These are phyloP conservation scores for carrot (Daucus carota) DNA, from an alignment of 129 eudicot genomes.

Conservation along the genomic window DNA sequence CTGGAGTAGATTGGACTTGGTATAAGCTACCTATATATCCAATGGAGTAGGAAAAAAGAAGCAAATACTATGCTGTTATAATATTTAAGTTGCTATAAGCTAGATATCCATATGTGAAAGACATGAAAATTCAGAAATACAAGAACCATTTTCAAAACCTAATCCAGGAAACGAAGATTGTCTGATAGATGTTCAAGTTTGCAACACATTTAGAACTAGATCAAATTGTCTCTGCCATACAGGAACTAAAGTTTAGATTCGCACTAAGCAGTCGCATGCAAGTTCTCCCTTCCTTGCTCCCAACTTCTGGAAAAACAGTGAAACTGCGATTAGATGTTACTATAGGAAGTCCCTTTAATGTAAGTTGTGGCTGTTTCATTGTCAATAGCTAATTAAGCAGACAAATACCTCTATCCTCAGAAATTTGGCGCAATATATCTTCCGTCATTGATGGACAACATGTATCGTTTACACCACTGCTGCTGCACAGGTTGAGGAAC, in stretches of 20 bases:
- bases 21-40: neutral
- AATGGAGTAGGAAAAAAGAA: neutral
- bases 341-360: neutral
- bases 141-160: neutral
- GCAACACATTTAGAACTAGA: neutral
- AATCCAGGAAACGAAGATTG: neutral
- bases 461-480: constrained; percentile 63
- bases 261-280: neutral
- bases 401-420: constrained; percentile 24
- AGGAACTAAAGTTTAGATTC: neutral
- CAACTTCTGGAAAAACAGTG: neutral
- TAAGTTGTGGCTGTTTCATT: neutral
- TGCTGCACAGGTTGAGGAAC: constrained; percentile 61
- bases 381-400: neutral
- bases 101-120: neutral
- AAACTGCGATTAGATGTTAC: neutral
- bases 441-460: constrained; percentile 31
- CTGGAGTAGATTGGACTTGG: neutral
- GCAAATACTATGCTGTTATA: too few relatives aligned
- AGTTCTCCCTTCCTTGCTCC: neutral
- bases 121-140: neutral
- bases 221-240: neutral
- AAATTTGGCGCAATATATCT: neutral
- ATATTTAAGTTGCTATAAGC: neutral
- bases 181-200: neutral